Evolutionary conservation across 2,329 filamentous ascomycete genomes (phyloP), one percentile per base, ranked within the genome.

Genomic region (Aureobasidium sp.): DNA sequence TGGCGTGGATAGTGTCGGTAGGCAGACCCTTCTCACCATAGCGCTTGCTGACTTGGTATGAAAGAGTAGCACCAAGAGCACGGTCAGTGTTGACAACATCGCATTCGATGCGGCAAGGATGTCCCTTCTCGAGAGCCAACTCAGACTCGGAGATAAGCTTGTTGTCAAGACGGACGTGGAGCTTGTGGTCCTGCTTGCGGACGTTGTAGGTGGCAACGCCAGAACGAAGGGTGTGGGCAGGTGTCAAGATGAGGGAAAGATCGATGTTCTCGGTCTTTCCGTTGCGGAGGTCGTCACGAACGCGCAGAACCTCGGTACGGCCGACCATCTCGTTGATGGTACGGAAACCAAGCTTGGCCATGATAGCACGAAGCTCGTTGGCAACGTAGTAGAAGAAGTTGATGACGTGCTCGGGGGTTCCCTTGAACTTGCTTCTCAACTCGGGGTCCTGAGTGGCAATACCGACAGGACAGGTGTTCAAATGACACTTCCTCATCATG

Each of bases 301-400:
- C 88, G 77, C 86, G 89, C 56, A 97, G 82, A 42, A 88, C 83
- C 75, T 97, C 93, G 27, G 90, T 93, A 67, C 88, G 91, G 23
- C 93, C 93, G 70, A 97, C 90, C 93, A 97, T 97, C 76, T 97
- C 93, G 73, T 97, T 97, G 74, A 97, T 88, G 64, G 90, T 96
- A 67, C 93, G 87, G 84, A 96, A 91, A 68, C 93, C 93, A 70
- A 97, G 86, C 77, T 89, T 91, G 56, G 93, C 92, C 93, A 97
- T 97, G 77, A 97, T 96, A 39, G 92, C 91, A 72, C 93, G 88
- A 63, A 97, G 85, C 79, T 97, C 93, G 72, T 97, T 97, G 68
- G 93, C 89, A 58, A 97, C 83, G 71, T 97, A 97, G 80, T 97
- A 97, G 79, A 96, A 96, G 82, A 97, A 97, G 82, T 97, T 97